Conservation (phyloP, 2,329 filamentous ascomycete genomes). For the Phialemonium atrogriseum region DNA sequence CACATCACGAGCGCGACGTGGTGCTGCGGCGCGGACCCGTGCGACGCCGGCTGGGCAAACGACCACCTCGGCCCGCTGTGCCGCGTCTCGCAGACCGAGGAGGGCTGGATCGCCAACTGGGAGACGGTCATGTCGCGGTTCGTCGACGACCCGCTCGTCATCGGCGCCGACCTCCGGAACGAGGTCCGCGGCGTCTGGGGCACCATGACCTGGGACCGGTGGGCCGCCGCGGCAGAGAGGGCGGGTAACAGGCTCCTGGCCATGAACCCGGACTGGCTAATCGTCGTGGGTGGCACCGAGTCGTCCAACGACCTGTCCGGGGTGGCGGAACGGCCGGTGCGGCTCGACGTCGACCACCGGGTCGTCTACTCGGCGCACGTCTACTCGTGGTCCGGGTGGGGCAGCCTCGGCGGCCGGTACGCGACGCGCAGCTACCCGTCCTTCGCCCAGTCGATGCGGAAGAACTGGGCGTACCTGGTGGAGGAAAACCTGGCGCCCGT, state of each 20-base stretch:
- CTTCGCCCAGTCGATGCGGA: slow-evolving; percentile 54
- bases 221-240: slow-evolving; percentile 55
- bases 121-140: slow-evolving; percentile 54
- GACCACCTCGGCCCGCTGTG: slow-evolving; percentile 53
- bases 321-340: slow-evolving; percentile 45
- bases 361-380: slow-evolving; percentile 63
- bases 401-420: slow-evolving; percentile 50
- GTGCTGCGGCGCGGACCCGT: slow-evolving; percentile 62
- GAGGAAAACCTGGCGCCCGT: slow-evolving; percentile 49
- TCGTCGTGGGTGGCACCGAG: slow-evolving; percentile 60
- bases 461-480: slow-evolving; percentile 60
- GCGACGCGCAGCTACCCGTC: slow-evolving; percentile 51
- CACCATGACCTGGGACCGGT: slow-evolving; percentile 57
- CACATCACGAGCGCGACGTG: slow-evolving; percentile 62
- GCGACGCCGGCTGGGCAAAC: slow-evolving; percentile 60
- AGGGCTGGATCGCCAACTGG: slow-evolving; percentile 60
- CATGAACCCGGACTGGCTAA: slow-evolving; percentile 56
- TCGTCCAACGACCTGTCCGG: slow-evolving; percentile 58
- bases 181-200: slow-evolving; percentile 63
- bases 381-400: slow-evolving; percentile 65
- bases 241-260: slow-evolving; percentile 52
- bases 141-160: slow-evolving; percentile 49
- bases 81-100: slow-evolving; percentile 53
- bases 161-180: slow-evolving; percentile 60
- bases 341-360: slow-evolving; percentile 42